A percentile compares a stretch with the other conserved stretches of the same genome.
phyloP scores from a whole-genome alignment of 139 green algal species.

The Closterium sp. region DNA sequence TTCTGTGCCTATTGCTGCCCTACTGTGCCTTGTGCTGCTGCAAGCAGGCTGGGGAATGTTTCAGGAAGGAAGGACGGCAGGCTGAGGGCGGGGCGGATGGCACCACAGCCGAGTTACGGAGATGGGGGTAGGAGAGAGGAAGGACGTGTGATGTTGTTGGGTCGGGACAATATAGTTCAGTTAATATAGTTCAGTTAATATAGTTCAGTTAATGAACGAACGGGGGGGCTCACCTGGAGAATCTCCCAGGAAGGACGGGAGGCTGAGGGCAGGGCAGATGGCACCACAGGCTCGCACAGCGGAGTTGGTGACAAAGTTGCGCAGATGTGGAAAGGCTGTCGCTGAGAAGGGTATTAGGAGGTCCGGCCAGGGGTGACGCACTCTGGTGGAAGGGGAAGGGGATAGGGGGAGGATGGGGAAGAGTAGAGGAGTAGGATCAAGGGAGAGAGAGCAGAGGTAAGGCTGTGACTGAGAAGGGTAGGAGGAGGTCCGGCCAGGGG shows the following conservation, averaged over 20 bases:
- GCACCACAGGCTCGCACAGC: not conserved
- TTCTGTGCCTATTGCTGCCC: too few species aligned
- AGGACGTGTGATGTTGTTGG: too few species aligned
- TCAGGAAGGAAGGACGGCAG: not conserved
- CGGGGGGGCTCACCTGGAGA: not conserved
- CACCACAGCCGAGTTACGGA: not conserved
- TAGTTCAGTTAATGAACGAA: too few species aligned
- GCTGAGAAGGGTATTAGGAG: not conserved
- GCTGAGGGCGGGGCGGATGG: not conserved
- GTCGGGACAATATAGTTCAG: too few species aligned
- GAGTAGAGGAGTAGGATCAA: too few species aligned
- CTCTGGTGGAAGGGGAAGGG: not conserved
- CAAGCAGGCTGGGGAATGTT: too few species aligned
- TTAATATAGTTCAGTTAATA: too few species aligned
- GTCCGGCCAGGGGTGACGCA: slow-evolving; percentile 3
- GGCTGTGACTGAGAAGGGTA: not conserved
- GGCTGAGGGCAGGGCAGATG: slow-evolving; percentile 7
- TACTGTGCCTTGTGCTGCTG: too few species aligned
- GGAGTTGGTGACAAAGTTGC: not conserved
- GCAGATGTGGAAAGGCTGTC: not conserved
- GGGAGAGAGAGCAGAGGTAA: not conserved
- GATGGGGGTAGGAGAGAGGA: not conserved
- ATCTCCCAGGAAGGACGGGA: slow-evolving; percentile 2
- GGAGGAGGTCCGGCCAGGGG: slow-evolving; percentile 7
- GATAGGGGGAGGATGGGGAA: not conserved